These are phyloP conservation scores for Amylostereum areolatum DNA, from an alignment of 1,284 basidiomycete species.

Conservation along the genomic window DNA sequence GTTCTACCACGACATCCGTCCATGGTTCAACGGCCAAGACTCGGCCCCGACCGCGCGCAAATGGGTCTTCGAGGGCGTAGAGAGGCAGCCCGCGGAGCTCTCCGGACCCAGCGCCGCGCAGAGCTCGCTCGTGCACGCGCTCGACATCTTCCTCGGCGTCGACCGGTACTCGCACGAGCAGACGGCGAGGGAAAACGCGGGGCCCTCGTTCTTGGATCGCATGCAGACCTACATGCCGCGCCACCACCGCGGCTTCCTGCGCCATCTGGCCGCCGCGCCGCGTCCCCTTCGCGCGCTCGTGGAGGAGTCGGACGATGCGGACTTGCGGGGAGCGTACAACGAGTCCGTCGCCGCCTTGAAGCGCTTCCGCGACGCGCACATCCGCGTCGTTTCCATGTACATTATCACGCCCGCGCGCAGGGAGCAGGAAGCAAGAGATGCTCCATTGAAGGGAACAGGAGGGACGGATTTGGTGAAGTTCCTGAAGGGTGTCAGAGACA, in stretches of 20 bases:
- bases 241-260: conserved; percentile 85
- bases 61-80: conserved; percentile 83
- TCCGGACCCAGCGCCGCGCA: conserved; percentile 91
- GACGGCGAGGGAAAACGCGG: conserved; percentile 19
- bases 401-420: conserved; percentile 67
- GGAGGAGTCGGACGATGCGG: conserved; percentile 22
- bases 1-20: conserved; percentile 84
- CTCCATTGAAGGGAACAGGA: conserved; percentile 70
- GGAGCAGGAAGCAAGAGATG: conserved; percentile 13
- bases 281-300: conserved; percentile 54
- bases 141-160: conserved; percentile 87
- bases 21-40: conserved; percentile 90
- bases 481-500: conserved; percentile 73
- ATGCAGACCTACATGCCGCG: conserved; percentile 92
- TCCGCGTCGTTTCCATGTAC: conserved; percentile 81
- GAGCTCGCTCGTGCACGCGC: conserved; percentile 81
- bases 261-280: conserved; percentile 65
- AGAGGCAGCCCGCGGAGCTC: conserved; percentile 57
- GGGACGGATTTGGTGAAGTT: conserved; percentile 82
- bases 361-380: conserved; percentile 81
- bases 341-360: conserved; percentile 68
- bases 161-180: conserved; percentile 48
- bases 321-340: conserved; percentile 66
- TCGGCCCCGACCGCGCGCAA: conserved; percentile 49
- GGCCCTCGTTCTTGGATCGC: conserved; percentile 58